Percentiles rank a stretch among this genome's conserved stretches.
These are phyloP conservation scores for Cutaneotrichosporon dermatis DNA, from an alignment of 1,284 basidiomycete genomes.

Conservation along the genomic window DNA sequence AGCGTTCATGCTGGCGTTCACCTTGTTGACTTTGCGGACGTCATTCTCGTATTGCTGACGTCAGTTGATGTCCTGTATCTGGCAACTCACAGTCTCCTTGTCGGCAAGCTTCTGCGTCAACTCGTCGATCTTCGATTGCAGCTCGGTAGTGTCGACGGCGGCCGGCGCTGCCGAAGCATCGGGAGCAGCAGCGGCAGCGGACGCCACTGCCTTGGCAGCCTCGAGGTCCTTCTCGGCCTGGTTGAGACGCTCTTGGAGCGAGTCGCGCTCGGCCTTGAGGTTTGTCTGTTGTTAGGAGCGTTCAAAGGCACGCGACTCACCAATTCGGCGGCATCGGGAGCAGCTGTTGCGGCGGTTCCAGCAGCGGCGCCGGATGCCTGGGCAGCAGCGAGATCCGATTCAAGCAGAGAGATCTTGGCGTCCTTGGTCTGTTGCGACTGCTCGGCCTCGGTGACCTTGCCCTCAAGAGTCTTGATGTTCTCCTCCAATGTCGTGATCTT, in stretches of 20 bases:
- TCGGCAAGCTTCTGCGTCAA: slow-evolving; percentile 20
- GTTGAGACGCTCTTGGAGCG: slow-evolving; percentile 30
- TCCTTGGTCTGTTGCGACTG: slow-evolving; percentile 29
- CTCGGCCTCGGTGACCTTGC: slow-evolving; percentile 32
- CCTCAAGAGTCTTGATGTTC: slow-evolving; percentile 16
- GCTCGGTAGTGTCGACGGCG: slow-evolving; percentile 4
- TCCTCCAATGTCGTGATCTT: slow-evolving; percentile 23
- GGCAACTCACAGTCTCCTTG: slow-evolving; percentile 8
- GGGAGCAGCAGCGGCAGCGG: neutral
- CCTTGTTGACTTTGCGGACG: slow-evolving; percentile 37
- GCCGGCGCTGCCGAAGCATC: neutral
- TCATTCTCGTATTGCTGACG: slow-evolving; percentile 31
- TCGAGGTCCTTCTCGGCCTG: slow-evolving; percentile 39
- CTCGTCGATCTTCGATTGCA: slow-evolving; percentile 23
- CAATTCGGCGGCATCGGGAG: slow-evolving; percentile 18
- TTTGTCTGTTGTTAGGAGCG: slow-evolving; percentile 8
- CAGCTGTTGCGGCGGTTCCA: neutral
- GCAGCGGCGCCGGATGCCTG: slow-evolving; percentile 3
- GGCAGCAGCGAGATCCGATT: slow-evolving; percentile 32
- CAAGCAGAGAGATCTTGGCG: slow-evolving; percentile 29
- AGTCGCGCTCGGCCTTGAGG: slow-evolving; percentile 31
- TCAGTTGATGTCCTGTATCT: neutral
- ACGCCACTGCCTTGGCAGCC: slow-evolving; percentile 23
- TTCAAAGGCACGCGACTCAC: slow-evolving; percentile 15
- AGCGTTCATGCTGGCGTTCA: slow-evolving; percentile 23